These are phyloP conservation scores for Patellaria atrata DNA, from an alignment of 495 filamentous ascomycete genomes.

Conservation along the genomic window DNA sequence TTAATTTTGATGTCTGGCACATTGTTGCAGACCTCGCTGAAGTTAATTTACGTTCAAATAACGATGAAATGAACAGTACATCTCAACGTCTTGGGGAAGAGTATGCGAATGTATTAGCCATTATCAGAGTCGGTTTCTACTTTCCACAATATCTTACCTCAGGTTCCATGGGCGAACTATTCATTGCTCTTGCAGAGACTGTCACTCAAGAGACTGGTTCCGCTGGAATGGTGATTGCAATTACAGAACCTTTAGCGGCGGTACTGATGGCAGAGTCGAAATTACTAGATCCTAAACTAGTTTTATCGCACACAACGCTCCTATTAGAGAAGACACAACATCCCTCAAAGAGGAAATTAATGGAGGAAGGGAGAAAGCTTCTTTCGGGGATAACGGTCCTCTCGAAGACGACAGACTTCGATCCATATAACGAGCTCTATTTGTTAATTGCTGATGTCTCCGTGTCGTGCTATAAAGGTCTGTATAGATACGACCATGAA, in stretches of 20 bases:
- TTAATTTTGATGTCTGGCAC: constrained; percentile 13
- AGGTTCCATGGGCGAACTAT: constrained; percentile 27
- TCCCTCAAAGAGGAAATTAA: constrained; percentile 29
- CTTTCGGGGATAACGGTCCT: constrained; percentile 40
- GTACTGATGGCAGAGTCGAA: constrained; percentile 17
- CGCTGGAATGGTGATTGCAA: constrained; percentile 40
- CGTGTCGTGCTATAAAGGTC: constrained; percentile 22
- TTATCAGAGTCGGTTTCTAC: constrained; percentile 12
- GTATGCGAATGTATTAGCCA: constrained; percentile 13
- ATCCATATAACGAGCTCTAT: constrained; percentile 50
- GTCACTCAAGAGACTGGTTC: constrained; percentile 53
- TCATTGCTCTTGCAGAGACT: constrained; percentile 41
- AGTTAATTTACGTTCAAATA: constrained; percentile 4
- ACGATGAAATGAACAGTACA: constrained; percentile 8
- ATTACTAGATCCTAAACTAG: constrained; percentile 6
- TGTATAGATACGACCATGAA: constrained; percentile 7
- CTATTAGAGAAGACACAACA: constrained; percentile 22
- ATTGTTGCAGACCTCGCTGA: constrained; percentile 5
- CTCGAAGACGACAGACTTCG: constrained; percentile 33
- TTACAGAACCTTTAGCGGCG: constrained; percentile 60
- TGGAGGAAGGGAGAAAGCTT: constrained; percentile 42
- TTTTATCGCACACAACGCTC: constrained; percentile 13
- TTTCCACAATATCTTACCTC: constrained; percentile 1
- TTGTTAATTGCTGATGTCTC: constrained; percentile 6
- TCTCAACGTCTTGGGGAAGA: constrained; percentile 16